Conservation (phyloP, 257 asterid species). For the Solanum bukasovii region DNA sequence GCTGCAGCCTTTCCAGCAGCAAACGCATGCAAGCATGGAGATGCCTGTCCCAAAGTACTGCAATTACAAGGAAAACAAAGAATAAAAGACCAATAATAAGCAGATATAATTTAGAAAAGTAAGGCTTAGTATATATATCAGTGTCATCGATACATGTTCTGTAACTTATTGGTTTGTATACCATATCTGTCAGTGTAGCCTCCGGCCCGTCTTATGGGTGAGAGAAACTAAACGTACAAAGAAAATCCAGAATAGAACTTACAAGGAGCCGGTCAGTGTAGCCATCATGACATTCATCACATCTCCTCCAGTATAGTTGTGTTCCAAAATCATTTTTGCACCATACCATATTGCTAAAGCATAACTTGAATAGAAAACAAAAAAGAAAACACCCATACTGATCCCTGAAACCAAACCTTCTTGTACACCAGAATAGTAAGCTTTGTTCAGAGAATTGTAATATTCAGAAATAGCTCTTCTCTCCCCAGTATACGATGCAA, state of each 20-base stretch:
- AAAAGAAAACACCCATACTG: slow-evolving; percentile 59
- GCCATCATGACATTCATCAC: slow-evolving; percentile 50
- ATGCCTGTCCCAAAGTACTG: slow-evolving; percentile 73
- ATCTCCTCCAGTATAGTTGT: slow-evolving; percentile 56
- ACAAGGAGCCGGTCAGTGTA: slow-evolving; percentile 60
- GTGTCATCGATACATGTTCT: not conserved
- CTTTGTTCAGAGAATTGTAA: slow-evolving; percentile 37
- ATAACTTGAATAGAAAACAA: slow-evolving; percentile 54
- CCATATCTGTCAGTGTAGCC: not conserved
- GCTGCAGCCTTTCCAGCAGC: slow-evolving; percentile 83
- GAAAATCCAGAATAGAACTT: slow-evolving; percentile 12
- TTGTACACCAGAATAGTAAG: slow-evolving; percentile 57
- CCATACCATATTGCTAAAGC: slow-evolving; percentile 85
- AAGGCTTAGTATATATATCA: not conserved
- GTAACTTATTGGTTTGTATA: not conserved
- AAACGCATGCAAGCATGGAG: slow-evolving; percentile 68
- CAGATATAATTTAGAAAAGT: not conserved
- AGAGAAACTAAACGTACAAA: not conserved
- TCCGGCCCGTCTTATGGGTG: not conserved
- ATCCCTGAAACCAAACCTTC: slow-evolving; percentile 65
- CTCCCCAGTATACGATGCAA: slow-evolving; percentile 69
- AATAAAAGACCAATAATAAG: not conserved
- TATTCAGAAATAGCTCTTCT: slow-evolving; percentile 49
- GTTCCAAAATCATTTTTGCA: slow-evolving; percentile 41
- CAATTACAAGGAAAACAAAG: not conserved